Evolutionary conservation across 2,329 filamentous ascomycete genomes (phyloP).

Genomic region (Aspergillus pseudotamarii): DNA sequence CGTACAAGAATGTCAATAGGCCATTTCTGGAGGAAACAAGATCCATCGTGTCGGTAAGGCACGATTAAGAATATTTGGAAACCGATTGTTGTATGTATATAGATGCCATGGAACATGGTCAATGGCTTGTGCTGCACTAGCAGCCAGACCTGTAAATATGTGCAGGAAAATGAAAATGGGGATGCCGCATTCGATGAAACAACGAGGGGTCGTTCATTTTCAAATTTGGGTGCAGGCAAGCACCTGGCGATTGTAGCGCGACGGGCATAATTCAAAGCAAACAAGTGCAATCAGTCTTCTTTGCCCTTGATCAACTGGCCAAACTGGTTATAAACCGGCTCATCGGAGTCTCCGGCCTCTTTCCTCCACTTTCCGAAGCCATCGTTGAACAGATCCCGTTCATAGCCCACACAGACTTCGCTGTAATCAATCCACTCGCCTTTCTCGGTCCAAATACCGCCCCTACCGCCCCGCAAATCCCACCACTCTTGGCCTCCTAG

Average conservation of each 20-base stretch:
- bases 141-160: conserved; percentile 8
- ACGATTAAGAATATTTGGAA: not conserved
- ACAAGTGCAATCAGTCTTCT: conserved; percentile 17
- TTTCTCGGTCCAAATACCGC: conserved; percentile 57
- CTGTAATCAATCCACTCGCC: conserved; percentile 53
- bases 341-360: conserved; percentile 35
- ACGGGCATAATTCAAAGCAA: not conserved
- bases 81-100: not conserved
- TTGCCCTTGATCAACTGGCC: conserved; percentile 42
- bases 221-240: not conserved
- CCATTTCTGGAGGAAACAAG: not conserved
- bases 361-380: conserved; percentile 45
- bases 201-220: not conserved
- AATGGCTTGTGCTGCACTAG: not conserved
- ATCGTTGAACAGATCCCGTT: conserved; percentile 52
- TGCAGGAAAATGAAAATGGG: conserved; percentile 9
- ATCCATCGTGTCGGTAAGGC: not conserved
- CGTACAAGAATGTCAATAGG: not conserved
- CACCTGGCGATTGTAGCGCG: not conserved
- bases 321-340: conserved; percentile 43
- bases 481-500: conserved; percentile 52
- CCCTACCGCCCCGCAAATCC: conserved; percentile 55
- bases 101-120: not conserved
- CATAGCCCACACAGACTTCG: conserved; percentile 50
- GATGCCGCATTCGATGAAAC: not conserved